phyloP scores from a whole-genome alignment of 768 basidiomycete genomes.

The Suillus brevipes region DNA sequence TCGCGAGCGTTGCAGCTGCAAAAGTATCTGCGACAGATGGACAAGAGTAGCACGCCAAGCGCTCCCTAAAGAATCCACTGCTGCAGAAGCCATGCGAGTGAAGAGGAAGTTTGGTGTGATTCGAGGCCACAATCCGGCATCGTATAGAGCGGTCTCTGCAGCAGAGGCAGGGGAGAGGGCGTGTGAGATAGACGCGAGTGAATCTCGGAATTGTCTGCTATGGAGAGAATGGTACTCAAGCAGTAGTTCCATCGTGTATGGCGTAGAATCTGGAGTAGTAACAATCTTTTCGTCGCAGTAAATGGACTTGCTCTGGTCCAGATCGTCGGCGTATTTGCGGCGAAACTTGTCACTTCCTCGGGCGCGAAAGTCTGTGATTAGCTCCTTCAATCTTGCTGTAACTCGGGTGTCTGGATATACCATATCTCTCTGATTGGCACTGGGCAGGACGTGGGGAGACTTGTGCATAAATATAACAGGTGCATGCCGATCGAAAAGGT shows the following conservation, averaged over 20 bases:
- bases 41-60: slow-evolving; percentile 35
- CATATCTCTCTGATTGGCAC: background rate
- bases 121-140: slow-evolving; percentile 40
- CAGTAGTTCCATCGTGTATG: slow-evolving; percentile 9
- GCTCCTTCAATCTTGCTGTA: slow-evolving; percentile 1
- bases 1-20: slow-evolving; percentile 39
- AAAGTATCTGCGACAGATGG: slow-evolving; percentile 26
- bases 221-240: slow-evolving; percentile 12
- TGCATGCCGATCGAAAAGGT: slow-evolving; percentile 10
- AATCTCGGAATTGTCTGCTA: slow-evolving; percentile 7
- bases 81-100: slow-evolving; percentile 29
- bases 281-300: slow-evolving; percentile 6
- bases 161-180: slow-evolving; percentile 16
- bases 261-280: background rate
- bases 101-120: slow-evolving; percentile 34
- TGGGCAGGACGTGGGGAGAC: background rate
- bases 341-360: slow-evolving; percentile 14
- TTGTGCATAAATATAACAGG: background rate
- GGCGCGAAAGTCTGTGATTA: slow-evolving; percentile 8
- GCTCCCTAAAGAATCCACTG: slow-evolving; percentile 13
- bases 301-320: slow-evolving; percentile 14
- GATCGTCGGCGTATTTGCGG: slow-evolving; percentile 14
- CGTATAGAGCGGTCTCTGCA: slow-evolving; percentile 19
- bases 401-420: background rate
- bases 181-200: slow-evolving; percentile 1